Evolutionary conservation across 257 asterid species (phyloP), one percentile per base, ranked within the genome.

Genomic region (Nemophila menziesii): DNA sequence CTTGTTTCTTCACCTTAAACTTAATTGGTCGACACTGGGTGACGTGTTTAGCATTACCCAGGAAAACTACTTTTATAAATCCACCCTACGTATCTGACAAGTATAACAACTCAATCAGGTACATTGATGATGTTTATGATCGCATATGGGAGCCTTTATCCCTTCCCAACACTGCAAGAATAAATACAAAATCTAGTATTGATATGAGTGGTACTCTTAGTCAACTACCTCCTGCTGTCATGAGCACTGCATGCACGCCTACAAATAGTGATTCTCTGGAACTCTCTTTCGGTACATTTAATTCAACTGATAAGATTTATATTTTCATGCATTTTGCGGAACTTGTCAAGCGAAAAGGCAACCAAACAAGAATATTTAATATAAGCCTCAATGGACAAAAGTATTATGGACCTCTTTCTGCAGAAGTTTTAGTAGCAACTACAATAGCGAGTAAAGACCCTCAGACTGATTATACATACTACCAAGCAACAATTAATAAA

Each of bases 281-380:
- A n/a, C n/a, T n/a, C n/a, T 11, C 13, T 1, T 2, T 1, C 54
- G 37, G 12, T 44, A 33, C 1, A 0, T 1, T 2, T 64, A 48
- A 51, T 43, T 22, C 60, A 11, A 54, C 17, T 11, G 33, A 15
- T 5, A 18, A 22, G 0, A 34, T 23, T 11, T 62, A 58, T 8
- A 1, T 42, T 1, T 70, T 57, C 63, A 12, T 62, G 16, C 61
- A 63, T 39, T 67, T 72, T 43, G 64, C 62, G 11, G 72, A 71
- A 40, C 15, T 67, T 4, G 43, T 5, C 4, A 10, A 13, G 19
- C 52, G 55, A 2, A 34, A 11, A 2, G 34, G 20, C 17, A 48
- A 52, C n/a, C 57, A 58, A 33, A 15, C 20, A n/a, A 55, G 75
- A 42, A 49, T 37, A 45, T 63, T 72, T 26, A 8, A 18, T 4